phyloP scores from a whole-genome alignment of 73 alveolate species.

The Paramecium tetraurelia region DNA sequence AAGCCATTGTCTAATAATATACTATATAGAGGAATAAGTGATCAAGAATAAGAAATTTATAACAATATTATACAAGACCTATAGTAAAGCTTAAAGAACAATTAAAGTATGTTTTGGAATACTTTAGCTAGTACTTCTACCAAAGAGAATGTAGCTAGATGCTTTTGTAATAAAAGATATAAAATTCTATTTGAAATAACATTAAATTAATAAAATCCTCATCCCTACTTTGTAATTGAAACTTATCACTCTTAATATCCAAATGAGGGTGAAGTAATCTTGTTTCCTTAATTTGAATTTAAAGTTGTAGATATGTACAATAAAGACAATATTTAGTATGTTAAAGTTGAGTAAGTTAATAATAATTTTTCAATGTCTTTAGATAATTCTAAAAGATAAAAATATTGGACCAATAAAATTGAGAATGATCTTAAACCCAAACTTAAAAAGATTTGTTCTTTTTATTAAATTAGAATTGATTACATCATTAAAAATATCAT shows the following conservation, averaged over 20 bases:
- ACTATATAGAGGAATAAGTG: too few species aligned
- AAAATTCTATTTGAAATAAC: neutral
- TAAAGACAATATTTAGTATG: neutral
- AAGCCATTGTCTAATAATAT: too few species aligned
- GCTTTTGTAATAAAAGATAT: too few species aligned
- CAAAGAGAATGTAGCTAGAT: neutral
- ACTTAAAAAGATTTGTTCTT: too few species aligned
- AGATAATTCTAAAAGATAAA: neutral
- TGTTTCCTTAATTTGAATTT: neutral
- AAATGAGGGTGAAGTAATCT: neutral
- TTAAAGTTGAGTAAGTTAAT: neutral
- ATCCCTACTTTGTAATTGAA: neutral
- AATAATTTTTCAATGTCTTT: neutral
- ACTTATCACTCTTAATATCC: neutral
- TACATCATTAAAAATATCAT: too few species aligned
- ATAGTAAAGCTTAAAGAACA: neutral
- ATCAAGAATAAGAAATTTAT: too few species aligned
- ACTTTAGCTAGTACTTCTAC: neutral
- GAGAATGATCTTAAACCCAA: neutral
- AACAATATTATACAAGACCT: neutral
- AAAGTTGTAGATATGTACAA: neutral
- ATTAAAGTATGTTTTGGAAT: neutral
- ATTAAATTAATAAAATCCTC: neutral
- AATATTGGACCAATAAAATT: neutral
- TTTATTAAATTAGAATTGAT: neutral